These are phyloP conservation scores for Arachnopeziza araneosa DNA, from an alignment of 2,329 filamentous ascomycete genomes.

Conservation along the genomic window DNA sequence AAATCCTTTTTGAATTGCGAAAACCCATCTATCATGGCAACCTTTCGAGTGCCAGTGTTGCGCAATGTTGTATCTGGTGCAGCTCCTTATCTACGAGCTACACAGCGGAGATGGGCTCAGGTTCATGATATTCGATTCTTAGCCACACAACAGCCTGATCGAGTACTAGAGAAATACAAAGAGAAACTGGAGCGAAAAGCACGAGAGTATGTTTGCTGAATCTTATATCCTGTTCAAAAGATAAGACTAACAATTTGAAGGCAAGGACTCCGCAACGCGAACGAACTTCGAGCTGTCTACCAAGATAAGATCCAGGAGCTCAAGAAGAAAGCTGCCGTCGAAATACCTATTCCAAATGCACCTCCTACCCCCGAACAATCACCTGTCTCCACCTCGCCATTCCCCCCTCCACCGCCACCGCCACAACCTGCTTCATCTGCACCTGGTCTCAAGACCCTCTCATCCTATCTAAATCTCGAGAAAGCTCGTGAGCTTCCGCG, in stretches of 20 bases:
- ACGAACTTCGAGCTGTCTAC: constrained; percentile 76
- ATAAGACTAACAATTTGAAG: constrained; percentile 18
- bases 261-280: constrained; percentile 63
- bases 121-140: constrained; percentile 91
- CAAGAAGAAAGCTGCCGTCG: constrained; percentile 59
- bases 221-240: background rate
- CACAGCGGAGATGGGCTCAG: constrained; percentile 80
- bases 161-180: constrained; percentile 77
- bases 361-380: constrained; percentile 32
- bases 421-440: constrained; percentile 29
- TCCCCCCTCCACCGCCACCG: constrained; percentile 31
- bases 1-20: background rate
- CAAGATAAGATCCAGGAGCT: constrained; percentile 73
- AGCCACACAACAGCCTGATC: constrained; percentile 65
- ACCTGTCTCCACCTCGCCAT: constrained; percentile 28
- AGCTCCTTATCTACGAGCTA: constrained; percentile 28
- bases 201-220: constrained; percentile 43
- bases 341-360: constrained; percentile 33
- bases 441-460: constrained; percentile 48
- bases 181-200: constrained; percentile 82
- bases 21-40: constrained; percentile 38
- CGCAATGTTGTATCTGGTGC: constrained; percentile 35
- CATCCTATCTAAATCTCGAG: constrained; percentile 69
- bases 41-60: constrained; percentile 42
- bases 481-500: constrained; percentile 69